Conservation (phyloP, 2,329 filamentous ascomycete genomes). For the Pseudogymnoascus pannorum region DNA sequence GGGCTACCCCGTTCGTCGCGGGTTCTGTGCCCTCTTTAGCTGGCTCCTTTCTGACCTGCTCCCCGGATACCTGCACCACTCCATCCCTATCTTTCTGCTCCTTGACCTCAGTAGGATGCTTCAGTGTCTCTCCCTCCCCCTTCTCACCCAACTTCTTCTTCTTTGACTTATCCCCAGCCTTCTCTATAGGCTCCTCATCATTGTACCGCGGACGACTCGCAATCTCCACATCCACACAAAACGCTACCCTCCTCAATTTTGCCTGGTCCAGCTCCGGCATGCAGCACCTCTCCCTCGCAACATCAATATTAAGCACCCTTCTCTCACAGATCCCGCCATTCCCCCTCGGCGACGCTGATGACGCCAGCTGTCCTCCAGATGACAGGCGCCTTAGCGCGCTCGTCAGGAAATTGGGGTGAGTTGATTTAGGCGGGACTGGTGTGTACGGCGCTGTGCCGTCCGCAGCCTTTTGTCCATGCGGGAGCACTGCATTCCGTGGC, state of each 20-base stretch:
- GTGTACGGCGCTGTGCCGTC: constrained; percentile 61
- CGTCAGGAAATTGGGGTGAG: constrained; percentile 66
- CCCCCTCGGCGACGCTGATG: constrained; percentile 19
- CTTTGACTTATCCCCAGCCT: constrained; percentile 44
- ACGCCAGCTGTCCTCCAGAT: constrained; percentile 39
- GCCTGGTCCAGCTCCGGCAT: constrained; percentile 71
- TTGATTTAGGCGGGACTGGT: constrained; percentile 64
- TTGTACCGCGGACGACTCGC: constrained; percentile 75
- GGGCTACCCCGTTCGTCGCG: constrained; percentile 21
- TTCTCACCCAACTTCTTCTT: constrained; percentile 61
- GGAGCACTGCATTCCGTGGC: constrained; percentile 53
- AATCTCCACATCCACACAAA: constrained; percentile 96
- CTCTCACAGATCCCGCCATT: constrained; percentile 67
- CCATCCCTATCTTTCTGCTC: constrained; percentile 48
- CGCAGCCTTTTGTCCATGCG: constrained; percentile 44
- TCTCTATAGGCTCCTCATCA: constrained; percentile 42
- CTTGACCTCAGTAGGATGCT: constrained; percentile 54
- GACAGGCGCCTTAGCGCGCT: constrained; percentile 76
- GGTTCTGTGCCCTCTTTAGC: constrained; percentile 29
- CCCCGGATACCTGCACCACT: constrained; percentile 37
- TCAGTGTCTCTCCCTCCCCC: constrained; percentile 67
- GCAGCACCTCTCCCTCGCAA: constrained; percentile 67
- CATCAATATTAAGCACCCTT: constrained; percentile 77
- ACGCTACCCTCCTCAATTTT: constrained; percentile 81
- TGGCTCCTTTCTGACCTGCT: constrained; percentile 34